Percentiles rank a stretch among this genome's conserved stretches.
Conservation (phyloP, 192 early-diverging fungal species). For the Gonapodya prolifera region DNA sequence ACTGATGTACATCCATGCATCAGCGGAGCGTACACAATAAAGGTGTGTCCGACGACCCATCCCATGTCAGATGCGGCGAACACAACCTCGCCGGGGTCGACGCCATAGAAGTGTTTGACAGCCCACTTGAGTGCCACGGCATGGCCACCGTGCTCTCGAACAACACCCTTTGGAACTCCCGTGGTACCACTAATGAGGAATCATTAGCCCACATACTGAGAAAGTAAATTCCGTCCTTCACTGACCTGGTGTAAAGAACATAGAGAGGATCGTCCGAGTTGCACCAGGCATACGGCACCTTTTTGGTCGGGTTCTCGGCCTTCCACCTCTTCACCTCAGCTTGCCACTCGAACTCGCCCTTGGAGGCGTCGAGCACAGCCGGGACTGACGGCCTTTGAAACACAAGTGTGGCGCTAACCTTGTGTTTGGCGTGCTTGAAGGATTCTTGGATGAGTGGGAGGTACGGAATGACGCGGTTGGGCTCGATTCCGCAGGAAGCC, state of each 20-base stretch:
- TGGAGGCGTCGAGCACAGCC: slow-evolving; percentile 24
- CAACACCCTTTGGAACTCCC: slow-evolving; percentile 17
- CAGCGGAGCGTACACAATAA: slow-evolving; percentile 70
- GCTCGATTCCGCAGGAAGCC: slow-evolving; percentile 70
- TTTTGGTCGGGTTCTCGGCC: slow-evolving; percentile 8
- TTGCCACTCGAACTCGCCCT: slow-evolving; percentile 44
- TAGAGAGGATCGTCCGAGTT: slow-evolving; percentile 62
- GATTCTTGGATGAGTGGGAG: slow-evolving; percentile 67
- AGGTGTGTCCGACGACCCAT: slow-evolving; percentile 74
- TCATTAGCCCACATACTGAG: not conserved
- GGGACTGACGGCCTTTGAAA: slow-evolving; percentile 54
- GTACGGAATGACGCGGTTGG: slow-evolving; percentile 56
- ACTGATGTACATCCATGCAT: slow-evolving; percentile 63
- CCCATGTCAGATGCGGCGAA: slow-evolving; percentile 77
- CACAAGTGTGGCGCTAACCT: slow-evolving; percentile 31
- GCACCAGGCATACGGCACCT: slow-evolving; percentile 39
- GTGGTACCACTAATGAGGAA: not conserved
- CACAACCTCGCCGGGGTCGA: slow-evolving; percentile 55
- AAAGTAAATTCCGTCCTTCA: not conserved
- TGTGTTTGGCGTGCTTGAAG: slow-evolving; percentile 32
- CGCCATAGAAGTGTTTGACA: slow-evolving; percentile 49
- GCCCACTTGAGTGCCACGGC: slow-evolving; percentile 56
- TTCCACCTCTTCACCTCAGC: slow-evolving; percentile 30
- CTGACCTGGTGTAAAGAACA: slow-evolving; percentile 56
- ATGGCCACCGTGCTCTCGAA: slow-evolving; percentile 48